Evolutionary conservation across 73 alveolate genomes (phyloP).

Genomic region (Paramecium pentaurelia): DNA sequence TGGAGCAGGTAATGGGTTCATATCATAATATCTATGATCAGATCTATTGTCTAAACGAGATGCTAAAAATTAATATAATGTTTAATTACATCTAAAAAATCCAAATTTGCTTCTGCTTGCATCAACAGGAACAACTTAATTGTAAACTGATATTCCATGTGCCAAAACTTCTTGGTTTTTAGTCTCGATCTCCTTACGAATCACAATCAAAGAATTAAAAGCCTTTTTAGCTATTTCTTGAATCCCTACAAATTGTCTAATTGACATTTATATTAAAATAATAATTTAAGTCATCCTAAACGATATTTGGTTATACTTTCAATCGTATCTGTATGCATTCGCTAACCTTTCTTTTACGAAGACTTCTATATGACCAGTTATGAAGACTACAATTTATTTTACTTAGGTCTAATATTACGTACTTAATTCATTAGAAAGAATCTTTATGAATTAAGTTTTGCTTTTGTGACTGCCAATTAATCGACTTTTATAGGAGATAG

Average conservation of each 20-base stretch:
- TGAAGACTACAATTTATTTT: not conserved
- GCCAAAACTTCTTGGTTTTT: not conserved
- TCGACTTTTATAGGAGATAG: not conserved
- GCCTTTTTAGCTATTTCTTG: constrained; percentile 6
- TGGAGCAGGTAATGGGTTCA: not conserved
- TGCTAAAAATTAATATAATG: not conserved
- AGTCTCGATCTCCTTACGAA: not conserved
- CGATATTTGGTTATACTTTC: constrained; percentile 25
- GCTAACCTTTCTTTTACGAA: not conserved
- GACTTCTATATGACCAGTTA: not conserved
- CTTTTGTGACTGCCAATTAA: not conserved
- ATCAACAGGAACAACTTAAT: not conserved
- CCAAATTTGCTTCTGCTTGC: constrained; percentile 15
- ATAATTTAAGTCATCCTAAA: not conserved
- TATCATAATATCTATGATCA: not conserved
- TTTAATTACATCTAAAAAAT: constrained; percentile 7
- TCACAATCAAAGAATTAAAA: not conserved
- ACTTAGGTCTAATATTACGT: not conserved
- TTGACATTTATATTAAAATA: constrained; percentile 17
- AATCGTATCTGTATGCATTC: not conserved
- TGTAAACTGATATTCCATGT: constrained; percentile 15
- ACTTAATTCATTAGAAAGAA: not conserved
- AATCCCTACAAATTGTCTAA: not conserved
- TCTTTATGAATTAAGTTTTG: not conserved
- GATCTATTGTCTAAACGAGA: constrained; percentile 13